These are phyloP conservation scores for Adansonia digitata DNA, from an alignment of 345 rosid genomes.

Conservation along the genomic window DNA sequence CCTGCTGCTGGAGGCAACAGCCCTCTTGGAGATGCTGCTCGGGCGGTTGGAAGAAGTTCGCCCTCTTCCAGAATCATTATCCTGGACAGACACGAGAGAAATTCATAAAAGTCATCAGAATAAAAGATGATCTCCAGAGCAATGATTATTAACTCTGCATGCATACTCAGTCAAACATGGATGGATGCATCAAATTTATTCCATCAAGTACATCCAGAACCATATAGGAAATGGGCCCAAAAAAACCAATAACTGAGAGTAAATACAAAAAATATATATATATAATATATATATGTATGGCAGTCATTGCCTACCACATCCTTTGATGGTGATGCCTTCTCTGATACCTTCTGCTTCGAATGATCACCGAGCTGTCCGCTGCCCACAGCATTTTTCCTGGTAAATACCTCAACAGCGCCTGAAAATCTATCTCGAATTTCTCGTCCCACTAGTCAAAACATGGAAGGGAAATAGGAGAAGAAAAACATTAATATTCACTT, in stretches of 20 bases:
- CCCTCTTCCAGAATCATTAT: slow-evolving; percentile 36
- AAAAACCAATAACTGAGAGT: background rate
- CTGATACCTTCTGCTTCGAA: slow-evolving; percentile 4
- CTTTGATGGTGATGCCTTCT: slow-evolving; percentile 25
- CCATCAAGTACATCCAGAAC: background rate
- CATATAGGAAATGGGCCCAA: background rate
- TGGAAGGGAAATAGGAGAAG: background rate
- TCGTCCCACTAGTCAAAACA: slow-evolving; percentile 33
- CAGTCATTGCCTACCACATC: slow-evolving; percentile 16
- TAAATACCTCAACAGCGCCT: slow-evolving; percentile 49
- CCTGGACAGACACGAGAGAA: slow-evolving; percentile 21
- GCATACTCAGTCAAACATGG: background rate
- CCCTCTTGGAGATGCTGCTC: slow-evolving; percentile 32
- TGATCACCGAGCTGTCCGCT: slow-evolving; percentile 29
- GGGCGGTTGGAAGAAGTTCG: slow-evolving; percentile 30
- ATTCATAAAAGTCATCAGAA: background rate
- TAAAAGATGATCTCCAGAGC: background rate
- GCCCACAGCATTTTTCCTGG: slow-evolving; percentile 34
- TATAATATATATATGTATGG: no score
- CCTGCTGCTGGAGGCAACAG: slow-evolving; percentile 32
- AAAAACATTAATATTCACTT: background rate
- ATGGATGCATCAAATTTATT: background rate
- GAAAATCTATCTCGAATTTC: slow-evolving; percentile 46
- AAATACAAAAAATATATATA: background rate
- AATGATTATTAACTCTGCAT: background rate